Evolutionary conservation across 2,329 filamentous ascomycete genomes (phyloP).

Genomic region (Aspergillus sp.): DNA sequence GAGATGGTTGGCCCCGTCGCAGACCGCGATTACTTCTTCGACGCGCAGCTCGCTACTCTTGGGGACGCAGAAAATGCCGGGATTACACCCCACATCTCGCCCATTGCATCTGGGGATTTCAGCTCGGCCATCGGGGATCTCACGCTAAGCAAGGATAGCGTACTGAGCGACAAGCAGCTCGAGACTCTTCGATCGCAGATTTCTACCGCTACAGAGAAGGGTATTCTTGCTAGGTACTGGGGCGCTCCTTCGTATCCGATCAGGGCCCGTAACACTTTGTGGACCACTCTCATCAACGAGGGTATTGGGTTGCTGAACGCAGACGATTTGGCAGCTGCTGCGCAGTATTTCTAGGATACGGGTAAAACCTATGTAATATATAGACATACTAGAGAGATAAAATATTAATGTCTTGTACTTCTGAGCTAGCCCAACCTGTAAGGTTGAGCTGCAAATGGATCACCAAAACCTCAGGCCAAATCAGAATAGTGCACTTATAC

Average conservation of each 20-base stretch:
- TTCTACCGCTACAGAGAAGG: constrained; percentile 52
- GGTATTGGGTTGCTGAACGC: constrained; percentile 64
- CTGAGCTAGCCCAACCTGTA: not conserved
- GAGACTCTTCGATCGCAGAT: constrained; percentile 55
- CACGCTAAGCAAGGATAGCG: constrained; percentile 34
- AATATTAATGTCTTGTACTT: not conserved
- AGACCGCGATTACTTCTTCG: constrained; percentile 60
- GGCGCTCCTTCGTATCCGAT: constrained; percentile 61
- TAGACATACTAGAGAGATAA: not conserved
- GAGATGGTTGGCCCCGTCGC: constrained; percentile 47
- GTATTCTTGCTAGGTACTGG: constrained; percentile 64
- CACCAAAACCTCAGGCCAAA: not conserved
- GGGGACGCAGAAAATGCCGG: constrained; percentile 40
- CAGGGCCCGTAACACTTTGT: constrained; percentile 58
- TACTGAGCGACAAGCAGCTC: constrained; percentile 44
- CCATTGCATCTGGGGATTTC: constrained; percentile 57
- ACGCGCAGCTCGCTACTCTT: constrained; percentile 54
- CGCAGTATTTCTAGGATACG: constrained; percentile 33
- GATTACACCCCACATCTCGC: constrained; percentile 51
- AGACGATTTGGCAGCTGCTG: constrained; percentile 59
- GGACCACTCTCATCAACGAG: constrained; percentile 57
- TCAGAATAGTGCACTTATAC: not conserved
- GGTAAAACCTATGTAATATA: not conserved
- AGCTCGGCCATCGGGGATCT: constrained; percentile 39
- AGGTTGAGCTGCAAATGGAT: not conserved